phyloP scores from a whole-genome alignment of 306 rosid genomes.

The Cucurbita moschata region DNA sequence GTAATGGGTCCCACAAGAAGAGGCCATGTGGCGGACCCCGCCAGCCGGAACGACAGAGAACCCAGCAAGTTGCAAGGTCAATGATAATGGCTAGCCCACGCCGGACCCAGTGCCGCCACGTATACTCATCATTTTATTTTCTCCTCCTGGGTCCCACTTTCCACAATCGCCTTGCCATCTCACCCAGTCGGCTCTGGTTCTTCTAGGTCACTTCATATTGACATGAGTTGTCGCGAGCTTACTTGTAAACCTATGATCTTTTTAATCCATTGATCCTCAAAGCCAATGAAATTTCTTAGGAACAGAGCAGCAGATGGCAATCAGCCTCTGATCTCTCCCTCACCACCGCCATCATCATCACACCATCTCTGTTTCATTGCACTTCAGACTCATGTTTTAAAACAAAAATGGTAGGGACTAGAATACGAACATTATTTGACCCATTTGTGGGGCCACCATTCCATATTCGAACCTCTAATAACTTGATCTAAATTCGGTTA shows the following conservation, averaged over 20 bases:
- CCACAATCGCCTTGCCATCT: too few relatives aligned
- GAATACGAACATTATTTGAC: neutral
- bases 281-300: neutral
- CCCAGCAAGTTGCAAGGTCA: conserved; percentile 14
- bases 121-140: conserved; percentile 19
- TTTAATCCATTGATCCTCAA: too few relatives aligned
- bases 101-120: conserved; percentile 49
- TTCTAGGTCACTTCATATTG: too few relatives aligned
- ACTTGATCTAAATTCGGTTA: neutral
- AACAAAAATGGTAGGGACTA: neutral
- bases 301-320: neutral
- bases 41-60: neutral
- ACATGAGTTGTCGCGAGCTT: too few relatives aligned
- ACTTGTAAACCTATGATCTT: too few relatives aligned
- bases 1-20: neutral
- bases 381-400: neutral
- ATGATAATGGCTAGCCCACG: conserved; percentile 60
- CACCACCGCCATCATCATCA: conserved; percentile 9
- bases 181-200: too few relatives aligned
- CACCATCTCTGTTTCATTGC: conserved; percentile 3
- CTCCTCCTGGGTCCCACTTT: neutral
- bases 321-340: neutral
- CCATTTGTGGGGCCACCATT: neutral
- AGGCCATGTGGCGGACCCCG: conserved; percentile 4
- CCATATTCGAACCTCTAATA: neutral